Evolutionary conservation across 2,329 filamentous ascomycete genomes (phyloP).

Genomic region (Mariannaea sp.): DNA sequence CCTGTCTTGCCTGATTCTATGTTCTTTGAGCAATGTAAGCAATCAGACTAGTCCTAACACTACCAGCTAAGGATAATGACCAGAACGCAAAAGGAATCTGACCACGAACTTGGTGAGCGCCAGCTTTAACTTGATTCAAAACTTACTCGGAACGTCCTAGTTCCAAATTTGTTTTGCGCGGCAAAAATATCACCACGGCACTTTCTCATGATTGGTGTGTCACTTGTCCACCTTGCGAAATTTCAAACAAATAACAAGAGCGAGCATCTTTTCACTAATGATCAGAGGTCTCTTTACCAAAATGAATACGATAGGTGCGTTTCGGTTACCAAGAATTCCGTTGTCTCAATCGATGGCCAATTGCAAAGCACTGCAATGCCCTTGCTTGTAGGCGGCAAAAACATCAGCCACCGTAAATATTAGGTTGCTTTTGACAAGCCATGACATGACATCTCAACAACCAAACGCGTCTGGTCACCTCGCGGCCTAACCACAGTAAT

Average conservation of each 20-base stretch:
- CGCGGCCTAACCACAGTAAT: slow-evolving; percentile 18
- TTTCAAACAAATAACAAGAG: background rate
- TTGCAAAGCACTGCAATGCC: background rate
- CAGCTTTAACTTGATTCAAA: background rate
- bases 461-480: slow-evolving; percentile 14
- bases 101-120: background rate
- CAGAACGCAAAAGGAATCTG: slow-evolving; percentile 14
- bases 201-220: background rate
- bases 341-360: slow-evolving; percentile 1
- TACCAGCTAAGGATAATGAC: slow-evolving; percentile 22
- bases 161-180: background rate
- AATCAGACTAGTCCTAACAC: slow-evolving; percentile 28
- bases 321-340: background rate
- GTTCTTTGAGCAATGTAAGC: slow-evolving; percentile 24
- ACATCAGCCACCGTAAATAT: slow-evolving; percentile 1
- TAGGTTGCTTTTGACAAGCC: slow-evolving; percentile 22
- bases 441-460: slow-evolving; percentile 20
- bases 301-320: background rate
- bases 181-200: background rate
- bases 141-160: background rate
- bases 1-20: slow-evolving; percentile 29
- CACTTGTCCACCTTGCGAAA: background rate
- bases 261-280: slow-evolving; percentile 2
- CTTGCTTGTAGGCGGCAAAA: slow-evolving; percentile 1
- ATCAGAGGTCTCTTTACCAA: slow-evolving; percentile 4